Base-by-base conservation (phyloP, 1,284 basidiomycete species). In the Ceratobasidium sp. region DNA sequence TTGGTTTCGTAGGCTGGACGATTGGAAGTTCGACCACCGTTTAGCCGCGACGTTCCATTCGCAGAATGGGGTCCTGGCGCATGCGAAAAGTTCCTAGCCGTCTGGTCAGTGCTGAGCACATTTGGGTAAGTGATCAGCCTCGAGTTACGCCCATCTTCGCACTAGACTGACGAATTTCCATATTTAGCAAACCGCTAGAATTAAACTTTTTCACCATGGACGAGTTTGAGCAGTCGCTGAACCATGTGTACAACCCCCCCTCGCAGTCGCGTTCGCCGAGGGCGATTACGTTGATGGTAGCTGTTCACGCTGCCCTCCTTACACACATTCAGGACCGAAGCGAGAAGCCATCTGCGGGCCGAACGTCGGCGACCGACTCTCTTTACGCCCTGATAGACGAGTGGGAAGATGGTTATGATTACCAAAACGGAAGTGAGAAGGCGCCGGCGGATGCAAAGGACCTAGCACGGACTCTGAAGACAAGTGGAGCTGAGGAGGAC, bases 171-270 rank as follows among this genome's bases (percentile, higher is more conserved):
- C 73, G 73, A 75, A 28, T 43, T 28, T 59, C 14, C 41, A 58
- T 61, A 57, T 49, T 18, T 78, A 95, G 95, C 8, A 91, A 93
- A 86, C 91, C 96, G 1, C 85, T 99, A 16, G 89, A 91, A 75
- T 82, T 99, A 11, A 97, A 96, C n/a, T 84, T 91, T 11, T 95
- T 98, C 80, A 92, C 95, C 0, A 85, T 98, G 77, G 98, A 99
- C 80, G 98, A 98, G 78, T 95, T 93, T 79, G 95, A 97, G 79
- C 87, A 90, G 74, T 91, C 95, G 0, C 84, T 99, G 32, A 89
- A 91, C 63, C 97, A 99, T 80, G 38, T 32, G 13, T 69, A 69
- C 28, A 57, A 50, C 18, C 64, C 64, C 14, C 64, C 64, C 11
- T 46, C 50, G 18, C 30, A 57, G 41, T 84, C 86, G 16, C 83